Conservation (phyloP, 228 moss, liverwort and hornwort genomes). For the Sphagnum magellanicum region DNA sequence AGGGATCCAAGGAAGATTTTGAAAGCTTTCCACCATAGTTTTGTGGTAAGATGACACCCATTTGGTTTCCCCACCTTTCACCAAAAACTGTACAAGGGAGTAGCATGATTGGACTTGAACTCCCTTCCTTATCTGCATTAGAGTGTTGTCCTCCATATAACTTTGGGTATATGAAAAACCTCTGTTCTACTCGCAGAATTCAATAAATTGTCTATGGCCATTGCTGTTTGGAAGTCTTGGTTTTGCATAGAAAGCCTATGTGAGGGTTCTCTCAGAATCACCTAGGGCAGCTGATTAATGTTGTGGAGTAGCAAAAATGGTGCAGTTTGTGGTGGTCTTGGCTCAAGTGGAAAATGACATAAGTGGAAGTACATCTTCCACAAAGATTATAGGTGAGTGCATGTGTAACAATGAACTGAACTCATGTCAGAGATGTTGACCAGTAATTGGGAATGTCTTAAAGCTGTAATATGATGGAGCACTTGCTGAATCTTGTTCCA, state of each 20-base stretch:
- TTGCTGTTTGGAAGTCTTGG: too few relatives aligned
- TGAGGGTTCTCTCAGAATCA: too few relatives aligned
- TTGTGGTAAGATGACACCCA: slow-evolving; percentile 48
- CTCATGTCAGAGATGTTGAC: neutral
- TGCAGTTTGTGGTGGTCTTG: slow-evolving; percentile 96
- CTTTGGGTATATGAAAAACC: neutral
- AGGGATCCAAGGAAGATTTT: slow-evolving; percentile 88
- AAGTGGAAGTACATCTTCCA: slow-evolving; percentile 23
- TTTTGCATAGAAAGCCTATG: too few relatives aligned
- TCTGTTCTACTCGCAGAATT: neutral
- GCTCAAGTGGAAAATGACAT: slow-evolving; percentile 60
- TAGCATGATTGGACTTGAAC: neutral
- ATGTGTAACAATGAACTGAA: neutral
- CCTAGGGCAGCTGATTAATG: slow-evolving; percentile 13
- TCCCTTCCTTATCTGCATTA: neutral
- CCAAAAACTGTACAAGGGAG: neutral
- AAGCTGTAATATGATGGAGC: neutral
- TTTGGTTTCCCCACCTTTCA: neutral
- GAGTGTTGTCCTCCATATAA: neutral
- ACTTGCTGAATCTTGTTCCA: neutral
- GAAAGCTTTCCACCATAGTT: slow-evolving; percentile 91
- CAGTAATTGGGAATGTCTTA: neutral
- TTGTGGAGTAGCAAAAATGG: slow-evolving; percentile 62
- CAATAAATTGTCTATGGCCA: neutral
- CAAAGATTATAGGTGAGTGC: slow-evolving; percentile 73